Evolutionary conservation across 129 eudicot genomes (phyloP), one percentile per base, ranked within the genome.

Genomic region (Pseudognaphalium luteoalbum): DNA sequence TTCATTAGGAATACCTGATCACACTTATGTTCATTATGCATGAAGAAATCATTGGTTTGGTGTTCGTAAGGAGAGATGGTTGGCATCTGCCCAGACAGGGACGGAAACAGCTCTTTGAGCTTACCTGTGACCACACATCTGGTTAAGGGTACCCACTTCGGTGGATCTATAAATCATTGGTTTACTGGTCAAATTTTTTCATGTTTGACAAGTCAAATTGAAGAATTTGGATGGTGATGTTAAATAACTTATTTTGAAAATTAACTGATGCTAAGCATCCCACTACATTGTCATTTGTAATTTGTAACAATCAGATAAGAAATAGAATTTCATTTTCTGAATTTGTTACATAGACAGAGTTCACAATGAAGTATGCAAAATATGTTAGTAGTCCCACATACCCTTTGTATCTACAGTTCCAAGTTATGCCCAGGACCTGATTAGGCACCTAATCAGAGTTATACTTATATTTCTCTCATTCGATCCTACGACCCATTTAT

Each of bases 71-170:
- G 89, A 88, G 89, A 80, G 87, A 85, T 66, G 87, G 89, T 87
- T 85, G 92, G 92, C 89, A 87, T 85, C 87, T 85, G 85, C 92
- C 88, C 82, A 71, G 86, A 85, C 89, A 74, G 89, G 88, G 87
- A 62, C 83, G 91, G 88, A 88, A 87, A 82, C 82, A 51, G 88
- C 87, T 66, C 52, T 87, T 87, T 83, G 89, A 75, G 87, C 92
- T 85, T 80, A 72, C 81, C 78, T 84, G 80, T 78, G 75, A 77
- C 74, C 68, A 82, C 85, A 84, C 89, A 82, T 79, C 86, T 82
- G 87, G 87, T 87, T 87, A 87, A 84, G 91, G 83, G 87, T 81
- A 56, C 71, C 86, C 87, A 76, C 88, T 72, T 47, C 12, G 74
- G 85, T 79, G 91, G 91, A 84, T 84, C 91, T 84, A 5, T 73